Evolutionary conservation across 2,329 filamentous ascomycete species (phyloP).

Genomic region (Ampelomyces quisqualis): DNA sequence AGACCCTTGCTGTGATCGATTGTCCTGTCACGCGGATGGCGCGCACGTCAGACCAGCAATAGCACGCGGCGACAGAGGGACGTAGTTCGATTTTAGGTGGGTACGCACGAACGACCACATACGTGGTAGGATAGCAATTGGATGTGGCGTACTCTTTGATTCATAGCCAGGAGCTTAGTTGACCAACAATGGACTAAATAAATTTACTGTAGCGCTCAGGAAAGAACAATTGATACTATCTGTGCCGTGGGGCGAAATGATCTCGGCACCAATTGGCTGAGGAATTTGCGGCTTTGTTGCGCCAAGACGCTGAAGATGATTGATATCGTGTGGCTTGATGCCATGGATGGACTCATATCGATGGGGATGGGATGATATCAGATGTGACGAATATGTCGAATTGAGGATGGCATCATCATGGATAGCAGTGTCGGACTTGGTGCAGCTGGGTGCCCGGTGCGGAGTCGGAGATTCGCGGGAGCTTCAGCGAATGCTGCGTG

Average conservation of each 20-base stretch:
- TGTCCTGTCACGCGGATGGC: conserved; percentile 1
- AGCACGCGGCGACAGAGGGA: neutral
- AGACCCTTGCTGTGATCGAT: neutral
- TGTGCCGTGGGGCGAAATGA: neutral
- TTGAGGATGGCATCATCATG: neutral
- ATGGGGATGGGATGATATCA: too few relatives aligned
- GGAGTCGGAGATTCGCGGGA: neutral
- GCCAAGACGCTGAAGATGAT: neutral
- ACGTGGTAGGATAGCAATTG: conserved; percentile 3
- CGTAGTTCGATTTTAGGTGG: neutral
- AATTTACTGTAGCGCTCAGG: too few relatives aligned
- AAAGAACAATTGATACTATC: too few relatives aligned
- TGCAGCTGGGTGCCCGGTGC: neutral
- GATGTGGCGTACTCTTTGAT: too few relatives aligned
- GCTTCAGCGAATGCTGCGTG: neutral
- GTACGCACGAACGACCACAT: neutral
- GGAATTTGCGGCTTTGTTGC: conserved; percentile 2
- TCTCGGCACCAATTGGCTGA: neutral
- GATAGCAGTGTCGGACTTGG: neutral
- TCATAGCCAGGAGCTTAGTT: too few relatives aligned
- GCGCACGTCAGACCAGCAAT: conserved; percentile 3
- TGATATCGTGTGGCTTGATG: neutral
- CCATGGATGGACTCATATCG: neutral
- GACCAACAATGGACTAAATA: too few relatives aligned
- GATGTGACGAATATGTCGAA: neutral